Percentiles rank a stretch among this genome's conserved stretches.
Conservation (phyloP, 192 early-diverging fungal species). For the Coemansia sp. region DNA sequence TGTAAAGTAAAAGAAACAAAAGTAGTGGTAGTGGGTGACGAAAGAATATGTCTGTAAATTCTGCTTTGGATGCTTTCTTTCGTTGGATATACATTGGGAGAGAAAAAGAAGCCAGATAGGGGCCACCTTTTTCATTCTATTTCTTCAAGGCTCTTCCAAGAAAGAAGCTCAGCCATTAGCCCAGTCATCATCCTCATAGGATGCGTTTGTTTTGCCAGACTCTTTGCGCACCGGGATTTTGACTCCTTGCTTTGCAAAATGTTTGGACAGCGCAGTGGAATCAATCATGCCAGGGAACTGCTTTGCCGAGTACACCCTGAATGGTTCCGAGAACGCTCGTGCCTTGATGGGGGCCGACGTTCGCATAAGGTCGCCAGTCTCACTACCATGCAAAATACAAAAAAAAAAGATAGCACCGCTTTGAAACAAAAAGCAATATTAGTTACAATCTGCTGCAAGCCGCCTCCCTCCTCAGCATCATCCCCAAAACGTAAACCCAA, state of each 20-base stretch:
- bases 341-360: conserved; percentile 58
- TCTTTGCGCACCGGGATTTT: conserved; percentile 82
- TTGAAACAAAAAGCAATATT: neutral
- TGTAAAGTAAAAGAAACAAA: no score
- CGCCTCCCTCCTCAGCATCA: no score
- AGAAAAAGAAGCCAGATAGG: neutral
- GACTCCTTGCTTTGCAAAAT: conserved; percentile 72
- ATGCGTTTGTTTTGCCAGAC: conserved; percentile 13
- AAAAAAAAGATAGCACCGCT: neutral
- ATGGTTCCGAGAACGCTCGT: conserved; percentile 62
- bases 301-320: conserved; percentile 72
- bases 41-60: no score
- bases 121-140: neutral
- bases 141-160: neutral
- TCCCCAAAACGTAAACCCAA: no score
- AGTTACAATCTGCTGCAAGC: conserved; percentile 7
- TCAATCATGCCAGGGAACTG: conserved; percentile 80
- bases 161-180: conserved; percentile 1
- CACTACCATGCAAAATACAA: conserved; percentile 7
- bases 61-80: no score
- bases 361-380: conserved; percentile 52
- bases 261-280: conserved; percentile 69
- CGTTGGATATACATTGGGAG: neutral
- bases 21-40: no score
- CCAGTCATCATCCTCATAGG: conserved; percentile 31